Evolutionary conservation across 148 eudicot genomes (phyloP), one percentile per base, ranked within the genome.

Genomic region (Persicaria tinctoria): DNA sequence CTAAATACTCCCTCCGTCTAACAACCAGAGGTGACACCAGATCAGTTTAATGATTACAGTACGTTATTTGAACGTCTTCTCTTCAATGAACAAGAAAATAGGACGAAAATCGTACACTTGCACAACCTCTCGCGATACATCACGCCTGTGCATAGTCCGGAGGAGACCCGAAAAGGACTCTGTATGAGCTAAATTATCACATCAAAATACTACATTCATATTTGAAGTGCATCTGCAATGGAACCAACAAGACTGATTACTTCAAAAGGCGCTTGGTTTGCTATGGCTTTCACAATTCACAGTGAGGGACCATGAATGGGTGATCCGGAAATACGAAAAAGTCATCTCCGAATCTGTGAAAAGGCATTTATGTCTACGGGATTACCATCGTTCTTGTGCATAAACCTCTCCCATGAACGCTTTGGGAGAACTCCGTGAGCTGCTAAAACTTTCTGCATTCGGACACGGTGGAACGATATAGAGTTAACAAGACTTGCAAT

Each of bases 161-260:
- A 23, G 27, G 27, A 23, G 27, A 23, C 27, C 27, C 27, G 27
- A 23, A 23, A 23, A 23, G 27, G 27, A 23, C 27, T 23, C 27
- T 23, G 27, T 23, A 23, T 23, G 27, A 0, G 27, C 27, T 23
- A 23, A 23, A 23, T 23, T 23, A 23, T 23, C 27, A 23, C 27
- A 23, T 0, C 27, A 23, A 23, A 23, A 23, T 14, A 53, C 14
- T 53, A 38, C 27, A 23, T 23, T 87, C 74, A 92, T 77, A 92
- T 91, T 79, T 96, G 99, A 76, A 96, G 95, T 41, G 97, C 89
- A 77, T 92, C 97, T 32, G 99, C 87, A 74, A 96, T 92, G n/a
- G 99, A 96, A 27, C 91, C 91, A 17, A 97, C 97, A 75, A 96
- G 95, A 75, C 97, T 96, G 76, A 96, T 56, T 76, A 96, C 91